Base-by-base conservation (phyloP, 75 land plant species). In the Cryptomeria japonica region DNA sequence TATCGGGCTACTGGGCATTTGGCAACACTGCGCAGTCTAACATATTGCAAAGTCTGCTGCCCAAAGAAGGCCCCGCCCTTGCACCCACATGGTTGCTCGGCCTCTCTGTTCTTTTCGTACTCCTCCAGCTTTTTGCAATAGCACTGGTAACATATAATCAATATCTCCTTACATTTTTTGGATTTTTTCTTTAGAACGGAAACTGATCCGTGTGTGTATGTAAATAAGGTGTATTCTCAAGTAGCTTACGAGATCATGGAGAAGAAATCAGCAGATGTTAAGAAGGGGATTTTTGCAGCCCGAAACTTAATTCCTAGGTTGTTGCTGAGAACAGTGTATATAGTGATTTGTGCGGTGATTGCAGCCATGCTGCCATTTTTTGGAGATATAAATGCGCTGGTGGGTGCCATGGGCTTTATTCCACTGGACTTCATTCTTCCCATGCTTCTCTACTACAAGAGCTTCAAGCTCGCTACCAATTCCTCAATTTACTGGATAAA, bases 231-330 rank as follows among this genome's bases (percentile, higher is more conserved):
- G 11, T 97, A 97, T 82, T 94, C 99, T 47, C 97, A 97, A 94
- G 97, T 95, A 15, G 94, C 95, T 0, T 97, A 90, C 87, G 98
- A 97, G 86, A 92, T 97, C 38, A 93, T 97, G 92, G 99, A 97
- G 68, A 91, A 91, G 86, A 89, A 93, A 28, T 91, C 95, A 11
- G 94, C 97, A 6, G 93, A 96, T 89, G 92, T 87, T 18, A 92
- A 85, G 5, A 92, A 93, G 86, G 95, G 96, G 1, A 85, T 86
- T 85, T 97, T 95, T 86, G 92, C 97, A 5, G 85, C 86, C 84
- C 91, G 97, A 85, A 97, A 97, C 88, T 89, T 95, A 14, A 86
- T 97, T 32, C 99, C 97, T 1, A 89, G 97, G 85, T 61, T 97
- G 7, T 58, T 93, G 3, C 85, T 97, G 28, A 73, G 92, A 38